Conservation (phyloP, 495 filamentous ascomycete species). For the Aspergillus avenaceus region DNA sequence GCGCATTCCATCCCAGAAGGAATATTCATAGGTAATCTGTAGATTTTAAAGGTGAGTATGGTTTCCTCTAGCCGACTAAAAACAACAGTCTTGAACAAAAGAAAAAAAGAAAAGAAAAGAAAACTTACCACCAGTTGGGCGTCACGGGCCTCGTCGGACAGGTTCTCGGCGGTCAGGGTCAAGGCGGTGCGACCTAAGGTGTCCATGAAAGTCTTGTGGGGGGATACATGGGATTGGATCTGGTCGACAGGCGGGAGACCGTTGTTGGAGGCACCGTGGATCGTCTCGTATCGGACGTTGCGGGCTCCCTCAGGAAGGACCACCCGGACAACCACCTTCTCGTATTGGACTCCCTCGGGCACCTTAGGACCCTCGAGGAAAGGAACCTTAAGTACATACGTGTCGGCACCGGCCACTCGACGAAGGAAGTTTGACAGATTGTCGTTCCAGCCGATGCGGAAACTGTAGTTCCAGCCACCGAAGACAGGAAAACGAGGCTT, state of each 20-base stretch:
- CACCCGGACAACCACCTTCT: constrained; percentile 72
- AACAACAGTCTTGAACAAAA: constrained; percentile 8
- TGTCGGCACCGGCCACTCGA: constrained; percentile 51
- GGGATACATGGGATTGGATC: constrained; percentile 48
- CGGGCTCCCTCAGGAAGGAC: constrained; percentile 87
- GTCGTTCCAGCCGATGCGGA: constrained; percentile 91
- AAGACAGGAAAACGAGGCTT: constrained; percentile 92
- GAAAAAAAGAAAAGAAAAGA: not conserved
- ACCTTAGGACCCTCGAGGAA: constrained; percentile 90
- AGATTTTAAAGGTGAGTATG: constrained; percentile 2
- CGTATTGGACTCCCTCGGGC: constrained; percentile 79
- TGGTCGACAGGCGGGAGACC: constrained; percentile 31
- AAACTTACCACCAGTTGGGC: constrained; percentile 65
- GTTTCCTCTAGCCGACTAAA: not conserved
- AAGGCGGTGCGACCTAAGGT: constrained; percentile 84
- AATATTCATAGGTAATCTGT: constrained; percentile 80
- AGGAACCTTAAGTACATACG: constrained; percentile 88
- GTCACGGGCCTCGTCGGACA: constrained; percentile 84
- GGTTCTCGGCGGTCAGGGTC: constrained; percentile 73
- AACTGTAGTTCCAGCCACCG: constrained; percentile 96
- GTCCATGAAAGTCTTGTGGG: constrained; percentile 87
- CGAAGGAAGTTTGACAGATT: constrained; percentile 72
- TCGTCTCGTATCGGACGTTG: constrained; percentile 55
- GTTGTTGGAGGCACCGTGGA: constrained; percentile 35
- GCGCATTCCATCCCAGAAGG: constrained; percentile 67